These are phyloP conservation scores for Hypoxylon sp. DNA, from an alignment of 2,329 filamentous ascomycete species.

Conservation along the genomic window DNA sequence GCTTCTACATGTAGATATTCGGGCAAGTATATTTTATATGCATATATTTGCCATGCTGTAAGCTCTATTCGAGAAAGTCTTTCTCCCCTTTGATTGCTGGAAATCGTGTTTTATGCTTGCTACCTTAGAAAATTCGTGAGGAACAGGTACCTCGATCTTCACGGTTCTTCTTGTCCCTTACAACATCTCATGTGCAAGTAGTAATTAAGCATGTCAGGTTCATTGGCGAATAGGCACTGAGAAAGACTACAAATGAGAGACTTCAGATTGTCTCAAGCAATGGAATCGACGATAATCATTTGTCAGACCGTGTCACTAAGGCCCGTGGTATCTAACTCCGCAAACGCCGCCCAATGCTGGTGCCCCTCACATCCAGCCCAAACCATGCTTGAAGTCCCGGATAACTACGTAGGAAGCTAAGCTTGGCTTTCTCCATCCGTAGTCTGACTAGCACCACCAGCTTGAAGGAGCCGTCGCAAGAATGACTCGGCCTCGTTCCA, in stretches of 20 bases:
- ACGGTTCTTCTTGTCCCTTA: neutral
- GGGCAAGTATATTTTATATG: neutral
- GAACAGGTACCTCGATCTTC: neutral
- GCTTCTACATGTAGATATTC: neutral
- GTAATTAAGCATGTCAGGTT: neutral
- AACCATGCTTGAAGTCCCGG: neutral
- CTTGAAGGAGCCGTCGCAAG: conserved; percentile 38
- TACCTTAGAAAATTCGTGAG: neutral
- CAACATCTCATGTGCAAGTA: too few species aligned
- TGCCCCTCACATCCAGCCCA: conserved; percentile 1
- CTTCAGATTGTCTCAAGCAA: neutral
- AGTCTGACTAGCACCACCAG: conserved; percentile 1
- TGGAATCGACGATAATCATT: neutral
- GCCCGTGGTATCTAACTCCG: conserved; percentile 23
- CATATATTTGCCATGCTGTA: neutral
- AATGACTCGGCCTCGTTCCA: conserved; percentile 62
- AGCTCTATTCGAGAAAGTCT: neutral
- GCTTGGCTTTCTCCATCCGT: neutral
- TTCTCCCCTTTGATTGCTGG: neutral
- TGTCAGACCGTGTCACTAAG: neutral
- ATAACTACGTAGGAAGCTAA: neutral
- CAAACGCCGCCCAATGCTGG: conserved; percentile 39
- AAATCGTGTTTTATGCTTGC: neutral
- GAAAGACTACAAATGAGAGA: neutral
- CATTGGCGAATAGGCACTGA: neutral